Percentiles rank a stretch among this genome's conserved stretches.
These are phyloP conservation scores for Boeremia exigua DNA, from an alignment of 2,329 filamentous ascomycete species.

Conservation along the genomic window DNA sequence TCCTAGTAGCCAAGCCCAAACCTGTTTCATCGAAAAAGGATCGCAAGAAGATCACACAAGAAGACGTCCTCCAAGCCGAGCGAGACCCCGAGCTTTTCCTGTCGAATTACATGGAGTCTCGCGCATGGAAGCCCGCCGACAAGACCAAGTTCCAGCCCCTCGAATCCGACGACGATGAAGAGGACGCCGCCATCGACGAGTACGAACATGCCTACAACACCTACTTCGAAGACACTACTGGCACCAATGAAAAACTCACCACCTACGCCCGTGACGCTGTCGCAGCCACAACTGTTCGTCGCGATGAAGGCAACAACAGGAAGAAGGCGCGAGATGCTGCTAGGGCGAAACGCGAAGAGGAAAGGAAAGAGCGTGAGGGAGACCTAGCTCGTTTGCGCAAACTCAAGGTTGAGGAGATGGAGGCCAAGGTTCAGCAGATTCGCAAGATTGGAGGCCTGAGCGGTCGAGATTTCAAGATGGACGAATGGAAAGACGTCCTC, in stretches of 20 bases:
- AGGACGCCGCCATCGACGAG: conserved; percentile 76
- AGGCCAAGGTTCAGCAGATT: conserved; percentile 85
- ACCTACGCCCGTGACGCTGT: conserved; percentile 89
- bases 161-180: conserved; percentile 87
- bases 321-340: conserved; percentile 81
- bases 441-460: conserved; percentile 84
- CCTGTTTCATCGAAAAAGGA: conserved; percentile 35
- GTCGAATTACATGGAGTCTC: conserved; percentile 92
- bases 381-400: conserved; percentile 85
- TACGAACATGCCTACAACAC: conserved; percentile 95
- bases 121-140: conserved; percentile 81
- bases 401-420: conserved; percentile 88
- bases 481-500: conserved; percentile 84
- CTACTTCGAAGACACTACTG: conserved; percentile 90
- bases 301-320: conserved; percentile 78
- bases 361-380: conserved; percentile 75
- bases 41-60: conserved; percentile 52
- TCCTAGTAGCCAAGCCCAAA: conserved; percentile 75
- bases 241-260: conserved; percentile 84
- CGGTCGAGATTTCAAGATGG: conserved; percentile 70
- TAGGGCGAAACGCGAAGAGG: conserved; percentile 76
- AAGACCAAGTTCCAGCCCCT: conserved; percentile 76
- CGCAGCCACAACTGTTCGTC: conserved; percentile 80
- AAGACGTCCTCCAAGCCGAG: conserved; percentile 74
- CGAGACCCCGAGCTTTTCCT: conserved; percentile 90